Base-by-base conservation (phyloP, 768 basidiomycete species). In the Naganishia onofrii region DNA sequence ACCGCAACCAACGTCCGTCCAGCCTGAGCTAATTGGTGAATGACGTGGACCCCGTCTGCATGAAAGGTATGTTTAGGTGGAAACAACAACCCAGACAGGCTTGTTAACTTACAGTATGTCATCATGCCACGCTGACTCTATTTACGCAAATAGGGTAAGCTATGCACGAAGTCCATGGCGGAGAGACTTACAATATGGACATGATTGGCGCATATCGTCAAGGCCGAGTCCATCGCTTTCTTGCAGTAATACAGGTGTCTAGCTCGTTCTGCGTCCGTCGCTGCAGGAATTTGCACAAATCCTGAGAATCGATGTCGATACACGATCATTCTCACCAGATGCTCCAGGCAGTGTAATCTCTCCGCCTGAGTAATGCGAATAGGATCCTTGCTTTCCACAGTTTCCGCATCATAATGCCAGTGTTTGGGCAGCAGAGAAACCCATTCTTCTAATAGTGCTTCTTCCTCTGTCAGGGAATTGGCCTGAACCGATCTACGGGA, bases 11-110 rank as follows among this genome's bases (percentile, higher is more conserved):
- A 84, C 1, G 93, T 93, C 60, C 93, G 87, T 9, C 93, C 93
- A 28, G 93, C 93, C 77, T 94, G 92, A 3, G 93, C 94, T 70
- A 95, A 83, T 79, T 96, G 93, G 78, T 96, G 93, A 55, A 96
- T 95, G 70, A 94, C 92, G 79, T 94, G 92, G 0, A 95, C 92
- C 2, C 93, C 93, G 80, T 93, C 92, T 93, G 76, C 34, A 3
- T 23, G 23, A 13, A 68, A 13, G 69, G 2, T 29, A 55, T 26
- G 34, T 56, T 46, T 60, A 31, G 17, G 28, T 31, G 23, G 29
- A 36, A n/a, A 42, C 42, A 19, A 5, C 15, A 15, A 19, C n/a
- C 29, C 32, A 10, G 13, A 52, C n/a, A n/a, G 26, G 15, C 15
- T 17, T 46, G 55, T 15, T 28, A n/a, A 85, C 91, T 82, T 75